Conservation (phyloP, 108 stramenopile genomes). For the Asterionellopsis glacialis region DNA sequence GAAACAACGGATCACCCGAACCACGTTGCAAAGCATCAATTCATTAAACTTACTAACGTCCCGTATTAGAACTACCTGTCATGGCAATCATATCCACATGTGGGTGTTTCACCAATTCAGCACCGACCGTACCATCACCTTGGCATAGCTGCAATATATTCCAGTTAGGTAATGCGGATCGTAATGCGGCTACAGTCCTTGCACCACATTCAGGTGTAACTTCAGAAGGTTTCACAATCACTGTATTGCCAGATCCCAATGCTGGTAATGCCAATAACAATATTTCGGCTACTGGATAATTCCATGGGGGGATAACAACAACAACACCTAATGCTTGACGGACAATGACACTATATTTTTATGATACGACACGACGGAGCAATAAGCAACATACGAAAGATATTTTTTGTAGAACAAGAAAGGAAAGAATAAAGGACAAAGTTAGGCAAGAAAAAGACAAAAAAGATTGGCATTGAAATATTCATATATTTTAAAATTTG, state of each 20-base stretch:
- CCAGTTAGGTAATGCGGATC: conserved; percentile 50
- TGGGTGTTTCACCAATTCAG: conserved; percentile 52
- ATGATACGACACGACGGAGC: too few relatives aligned
- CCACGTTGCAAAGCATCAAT: too few relatives aligned
- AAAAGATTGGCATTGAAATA: too few relatives aligned
- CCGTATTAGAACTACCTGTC: conserved; percentile 87
- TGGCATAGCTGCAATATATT: conserved; percentile 78
- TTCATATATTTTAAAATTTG: too few relatives aligned
- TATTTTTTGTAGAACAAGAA: too few relatives aligned
- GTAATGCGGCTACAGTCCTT: conserved; percentile 31
- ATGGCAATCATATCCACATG: conserved; percentile 81
- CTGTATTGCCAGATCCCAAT: conserved; percentile 56
- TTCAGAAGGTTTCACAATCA: conserved; percentile 94
- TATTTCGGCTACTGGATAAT: conserved; percentile 87
- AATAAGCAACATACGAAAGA: too few relatives aligned
- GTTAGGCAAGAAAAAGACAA: too few relatives aligned
- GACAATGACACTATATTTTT: conserved; percentile 40
- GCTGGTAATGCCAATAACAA: conserved; percentile 70
- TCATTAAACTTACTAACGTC: conserved; percentile 26
- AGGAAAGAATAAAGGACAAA: too few relatives aligned
- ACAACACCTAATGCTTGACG: conserved; percentile 83
- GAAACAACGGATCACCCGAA: too few relatives aligned
- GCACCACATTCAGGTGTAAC: conserved; percentile 82
- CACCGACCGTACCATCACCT: conserved; percentile 84
- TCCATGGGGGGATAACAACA: conserved; percentile 74